These are phyloP conservation scores for Russula dissimulans DNA, from an alignment of 768 basidiomycete species.

Conservation along the genomic window DNA sequence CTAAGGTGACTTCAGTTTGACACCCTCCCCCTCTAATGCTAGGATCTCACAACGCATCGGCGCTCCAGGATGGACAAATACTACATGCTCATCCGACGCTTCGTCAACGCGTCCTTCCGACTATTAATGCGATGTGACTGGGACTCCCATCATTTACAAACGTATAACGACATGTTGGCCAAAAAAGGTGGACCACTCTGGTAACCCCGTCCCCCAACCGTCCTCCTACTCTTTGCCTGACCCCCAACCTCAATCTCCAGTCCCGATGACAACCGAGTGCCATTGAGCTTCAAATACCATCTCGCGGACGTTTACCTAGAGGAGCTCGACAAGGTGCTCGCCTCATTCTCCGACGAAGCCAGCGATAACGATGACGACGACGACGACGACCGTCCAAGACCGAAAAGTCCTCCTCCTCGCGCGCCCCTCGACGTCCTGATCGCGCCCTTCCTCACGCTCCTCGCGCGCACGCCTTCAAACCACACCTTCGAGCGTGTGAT, in stretches of 20 bases:
- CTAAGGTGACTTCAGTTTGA: conserved; percentile 45
- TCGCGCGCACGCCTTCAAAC: conserved; percentile 54
- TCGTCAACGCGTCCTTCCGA: conserved; percentile 77
- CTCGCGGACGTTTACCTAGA: conserved; percentile 83
- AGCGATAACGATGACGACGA: conserved; percentile 1
- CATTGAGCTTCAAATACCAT: conserved; percentile 74
- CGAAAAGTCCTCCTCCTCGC: conserved; percentile 25
- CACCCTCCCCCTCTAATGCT: conserved; percentile 20
- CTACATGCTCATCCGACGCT: conserved; percentile 88
- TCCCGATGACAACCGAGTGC: conserved; percentile 66
- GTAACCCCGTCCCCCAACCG: conserved; percentile 33
- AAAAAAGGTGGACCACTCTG: conserved; percentile 72
- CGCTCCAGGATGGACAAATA: conserved; percentile 87
- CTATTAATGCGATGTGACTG: conserved; percentile 66
- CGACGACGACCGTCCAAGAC: no score
- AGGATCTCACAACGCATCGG: not conserved
- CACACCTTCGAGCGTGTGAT: conserved; percentile 69
- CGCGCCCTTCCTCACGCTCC: conserved; percentile 61
- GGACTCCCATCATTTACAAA: conserved; percentile 43
- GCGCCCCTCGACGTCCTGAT: conserved; percentile 49
- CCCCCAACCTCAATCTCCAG: conserved; percentile 23
- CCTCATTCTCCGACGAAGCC: not conserved
- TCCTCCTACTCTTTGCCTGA: not conserved
- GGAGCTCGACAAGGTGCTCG: conserved; percentile 69
- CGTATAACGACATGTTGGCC: conserved; percentile 63